A percentile compares a stretch with the other conserved stretches of the same genome.
phyloP scores from a whole-genome alignment of 148 eudicot species.

The Mesembryanthemum crystallinum region DNA sequence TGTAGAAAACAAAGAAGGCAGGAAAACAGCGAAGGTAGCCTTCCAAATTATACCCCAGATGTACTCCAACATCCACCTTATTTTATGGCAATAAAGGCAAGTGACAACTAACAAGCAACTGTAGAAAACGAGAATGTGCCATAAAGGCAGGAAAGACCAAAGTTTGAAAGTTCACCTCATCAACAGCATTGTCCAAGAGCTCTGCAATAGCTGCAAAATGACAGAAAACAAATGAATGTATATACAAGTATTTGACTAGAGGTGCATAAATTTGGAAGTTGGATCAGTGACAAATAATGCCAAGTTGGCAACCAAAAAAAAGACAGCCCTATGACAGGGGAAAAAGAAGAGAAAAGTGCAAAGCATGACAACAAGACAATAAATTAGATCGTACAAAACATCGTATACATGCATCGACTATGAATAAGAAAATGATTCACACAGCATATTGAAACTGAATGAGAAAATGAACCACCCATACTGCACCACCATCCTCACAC shows the following conservation, averaged over 20 bases:
- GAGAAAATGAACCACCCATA: too few relatives aligned
- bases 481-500: too few relatives aligned
- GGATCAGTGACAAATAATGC: too few relatives aligned
- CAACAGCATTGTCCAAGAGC: constrained; percentile 92
- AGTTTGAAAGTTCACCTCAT: constrained; percentile 57
- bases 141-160: background rate
- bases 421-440: too few relatives aligned
- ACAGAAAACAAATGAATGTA: background rate
- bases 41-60: background rate
- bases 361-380: background rate
- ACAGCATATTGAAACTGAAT: too few relatives aligned
- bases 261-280: background rate
- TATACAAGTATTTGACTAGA: background rate
- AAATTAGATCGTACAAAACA: too few relatives aligned
- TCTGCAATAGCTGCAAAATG: constrained; percentile 81
- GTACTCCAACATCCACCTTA: background rate
- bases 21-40: too few relatives aligned
- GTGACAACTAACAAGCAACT: background rate
- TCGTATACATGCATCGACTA: too few relatives aligned
- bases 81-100: background rate
- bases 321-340: too few relatives aligned
- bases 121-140: background rate
- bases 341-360: too few relatives aligned
- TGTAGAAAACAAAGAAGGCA: too few relatives aligned
- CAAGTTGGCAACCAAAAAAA: too few relatives aligned